Conservation (phyloP, 495 filamentous ascomycete genomes). For the Physcia stellaris region DNA sequence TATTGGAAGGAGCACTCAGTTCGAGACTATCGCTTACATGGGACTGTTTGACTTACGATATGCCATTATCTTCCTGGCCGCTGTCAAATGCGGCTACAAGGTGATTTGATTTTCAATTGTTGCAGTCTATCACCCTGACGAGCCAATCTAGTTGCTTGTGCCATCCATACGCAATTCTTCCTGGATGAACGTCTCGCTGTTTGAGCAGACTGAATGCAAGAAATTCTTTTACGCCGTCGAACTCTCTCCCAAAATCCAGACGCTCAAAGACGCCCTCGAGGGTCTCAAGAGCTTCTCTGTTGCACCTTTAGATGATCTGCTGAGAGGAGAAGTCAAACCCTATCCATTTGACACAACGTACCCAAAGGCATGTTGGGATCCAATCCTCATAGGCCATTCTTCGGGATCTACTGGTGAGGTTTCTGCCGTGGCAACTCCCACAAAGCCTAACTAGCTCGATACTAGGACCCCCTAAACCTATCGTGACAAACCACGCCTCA, state of each 20-base stretch:
- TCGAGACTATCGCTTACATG: conserved; percentile 22
- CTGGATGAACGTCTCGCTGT: conserved; percentile 10
- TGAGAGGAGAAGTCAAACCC: conserved; percentile 1
- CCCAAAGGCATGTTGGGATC: conserved; percentile 8
- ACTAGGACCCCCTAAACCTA: conserved; percentile 15
- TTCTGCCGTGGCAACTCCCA: neutral
- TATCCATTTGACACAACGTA: conserved; percentile 9
- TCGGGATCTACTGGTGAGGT: conserved; percentile 16
- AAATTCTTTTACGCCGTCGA: conserved; percentile 12
- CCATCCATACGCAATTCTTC: conserved; percentile 12
- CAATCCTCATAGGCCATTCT: conserved; percentile 15
- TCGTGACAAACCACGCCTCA: conserved; percentile 16
- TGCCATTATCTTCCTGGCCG: conserved; percentile 19
- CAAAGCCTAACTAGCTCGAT: neutral
- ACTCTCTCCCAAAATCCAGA: conserved; percentile 1
- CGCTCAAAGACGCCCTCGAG: neutral
- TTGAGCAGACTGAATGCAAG: conserved; percentile 13
- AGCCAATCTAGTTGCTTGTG: conserved; percentile 11
- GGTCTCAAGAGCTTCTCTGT: neutral
- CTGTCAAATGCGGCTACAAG: conserved; percentile 23
- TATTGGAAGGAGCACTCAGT: conserved; percentile 20
- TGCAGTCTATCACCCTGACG: conserved; percentile 3
- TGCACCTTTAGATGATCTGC: conserved; percentile 6
- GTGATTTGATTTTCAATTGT: conserved; percentile 11
- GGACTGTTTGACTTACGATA: conserved; percentile 20